These are phyloP conservation scores for Zygnema cylindricum DNA, from an alignment of 139 green algal species.

Conservation along the genomic window DNA sequence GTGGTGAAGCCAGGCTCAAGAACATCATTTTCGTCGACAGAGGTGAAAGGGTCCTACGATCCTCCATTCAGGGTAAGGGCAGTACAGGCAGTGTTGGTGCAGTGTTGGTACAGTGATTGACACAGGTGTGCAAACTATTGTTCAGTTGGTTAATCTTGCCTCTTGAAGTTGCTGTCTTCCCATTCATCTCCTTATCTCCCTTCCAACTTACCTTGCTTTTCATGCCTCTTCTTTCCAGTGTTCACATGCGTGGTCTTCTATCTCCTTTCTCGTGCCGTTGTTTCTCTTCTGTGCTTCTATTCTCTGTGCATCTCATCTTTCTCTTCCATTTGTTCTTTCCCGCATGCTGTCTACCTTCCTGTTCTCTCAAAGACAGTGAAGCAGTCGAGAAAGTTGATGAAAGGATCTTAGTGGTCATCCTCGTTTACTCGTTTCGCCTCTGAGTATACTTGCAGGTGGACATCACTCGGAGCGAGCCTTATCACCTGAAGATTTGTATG, in stretches of 20 bases:
- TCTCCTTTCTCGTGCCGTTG: not conserved
- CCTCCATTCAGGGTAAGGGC: conserved; percentile 35
- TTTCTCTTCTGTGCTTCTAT: not conserved
- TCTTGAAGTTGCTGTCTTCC: too few relatives aligned
- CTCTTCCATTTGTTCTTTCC: not conserved
- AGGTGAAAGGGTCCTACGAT: conserved; percentile 23
- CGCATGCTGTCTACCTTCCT: not conserved
- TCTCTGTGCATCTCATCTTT: not conserved
- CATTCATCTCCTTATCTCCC: not conserved
- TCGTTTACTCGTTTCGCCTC: not conserved
- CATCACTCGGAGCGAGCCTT: conserved; percentile 3
- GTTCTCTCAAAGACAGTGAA: not conserved
- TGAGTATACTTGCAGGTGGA: conserved; percentile 35
- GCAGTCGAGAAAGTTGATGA: not conserved
- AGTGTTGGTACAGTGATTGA: too few relatives aligned
- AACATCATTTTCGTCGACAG: conserved; percentile 12
- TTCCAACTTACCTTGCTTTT: not conserved
- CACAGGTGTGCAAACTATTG: too few relatives aligned
- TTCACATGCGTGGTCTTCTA: not conserved
- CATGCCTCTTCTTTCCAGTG: not conserved
- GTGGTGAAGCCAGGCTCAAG: conserved; percentile 18
- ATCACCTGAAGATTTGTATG: conserved; percentile 36
- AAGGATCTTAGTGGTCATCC: not conserved
- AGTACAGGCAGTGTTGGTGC: not conserved
- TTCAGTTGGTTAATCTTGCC: too few relatives aligned